Base-by-base conservation (phyloP, 352 stramenopile species). In the Aphanomyces stellatus region DNA sequence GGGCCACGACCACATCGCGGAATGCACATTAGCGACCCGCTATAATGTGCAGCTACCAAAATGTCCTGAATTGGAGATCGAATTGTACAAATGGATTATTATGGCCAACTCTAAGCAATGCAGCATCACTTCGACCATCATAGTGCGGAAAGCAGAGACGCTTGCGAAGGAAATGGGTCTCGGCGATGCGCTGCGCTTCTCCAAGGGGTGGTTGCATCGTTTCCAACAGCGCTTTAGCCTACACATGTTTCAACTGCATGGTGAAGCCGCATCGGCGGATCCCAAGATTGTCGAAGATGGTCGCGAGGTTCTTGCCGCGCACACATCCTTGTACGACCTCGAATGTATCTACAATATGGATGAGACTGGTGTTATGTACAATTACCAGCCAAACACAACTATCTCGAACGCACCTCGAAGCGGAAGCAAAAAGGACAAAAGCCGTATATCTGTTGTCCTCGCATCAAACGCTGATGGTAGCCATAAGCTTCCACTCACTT, bases 381-480 rank as follows among this genome's bases (percentile, higher is more conserved):
- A 63, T 22, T 28, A 24, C 15, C 35, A 53, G 11, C 55, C 35
- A 51, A 51, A 13, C 55, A 61, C 1, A 64, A 76, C 49, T 2
- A 48, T 22, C 31, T n/a, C 27, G 53, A 71, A 42, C 65, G 59
- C 33, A 62, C 65, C 19, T 43, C 67, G 3, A 46, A 55, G 65
- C 72, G 72, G 70, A 51, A 30, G 65, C 40, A 64, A 0, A 65
- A 71, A 72, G 27, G 57, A 33, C 27, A 76, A 74, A 17, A 75
- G 73, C 22, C 61, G 74, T 2, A n/a, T 82, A 27, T 75, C 67
- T 51, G 2, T 59, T 76, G 53, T 56, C 27, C 3, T 71, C 71
- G 24, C 49, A 5, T 71, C 72, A 35, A 83, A 79, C 57, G 73
- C 69, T 3, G 69, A 77, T 37, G 74, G 73, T 7, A 76, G 63